Percentiles rank a stretch among this genome's conserved stretches.
Conservation (phyloP, 176 grass and related monocot genomes). For the Oryza longistaminata region DNA sequence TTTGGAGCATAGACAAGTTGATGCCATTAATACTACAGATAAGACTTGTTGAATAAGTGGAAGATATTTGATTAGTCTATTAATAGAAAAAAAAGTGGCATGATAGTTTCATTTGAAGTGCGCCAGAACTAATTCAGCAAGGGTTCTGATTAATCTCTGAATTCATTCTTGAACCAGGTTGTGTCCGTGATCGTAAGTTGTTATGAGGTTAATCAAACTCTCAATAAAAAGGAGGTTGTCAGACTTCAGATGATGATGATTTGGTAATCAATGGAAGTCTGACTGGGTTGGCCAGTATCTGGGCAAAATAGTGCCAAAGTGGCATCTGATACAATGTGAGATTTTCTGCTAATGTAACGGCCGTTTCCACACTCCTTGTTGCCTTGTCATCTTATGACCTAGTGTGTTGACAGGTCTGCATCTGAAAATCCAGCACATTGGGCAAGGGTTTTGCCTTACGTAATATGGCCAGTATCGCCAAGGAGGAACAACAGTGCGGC, state of each 20-base stretch:
- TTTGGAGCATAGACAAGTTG: not conserved
- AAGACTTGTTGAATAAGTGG: not conserved
- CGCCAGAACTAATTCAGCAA: slow-evolving; percentile 10
- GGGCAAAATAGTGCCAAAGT: slow-evolving; percentile 53
- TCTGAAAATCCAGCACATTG: slow-evolving; percentile 73
- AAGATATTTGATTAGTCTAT: slow-evolving; percentile 1
- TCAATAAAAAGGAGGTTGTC: slow-evolving; percentile 63
- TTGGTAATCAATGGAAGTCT: slow-evolving; percentile 47
- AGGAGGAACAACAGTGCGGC: slow-evolving; percentile 78
- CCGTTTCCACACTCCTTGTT: slow-evolving; percentile 18
- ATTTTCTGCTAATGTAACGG: slow-evolving; percentile 6
- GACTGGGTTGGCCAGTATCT: slow-evolving; percentile 34
- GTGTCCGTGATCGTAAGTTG: slow-evolving; percentile 60
- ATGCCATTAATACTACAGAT: slow-evolving; percentile 22
- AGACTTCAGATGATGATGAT: slow-evolving; percentile 60
- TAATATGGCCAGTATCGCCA: slow-evolving; percentile 92
- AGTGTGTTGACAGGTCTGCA: slow-evolving; percentile 54
- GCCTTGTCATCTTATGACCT: slow-evolving; percentile 29
- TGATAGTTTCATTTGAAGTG: not conserved
- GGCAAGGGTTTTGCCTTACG: slow-evolving; percentile 82
- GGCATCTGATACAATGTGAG: slow-evolving; percentile 67
- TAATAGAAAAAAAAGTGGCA: not conserved
- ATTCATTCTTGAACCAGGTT: slow-evolving; percentile 56
- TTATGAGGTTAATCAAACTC: slow-evolving; percentile 63
- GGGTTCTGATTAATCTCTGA: slow-evolving; percentile 20